phyloP scores from a whole-genome alignment of 2,329 filamentous ascomycete genomes.

The Phaeosphaeriaceae sp. region DNA sequence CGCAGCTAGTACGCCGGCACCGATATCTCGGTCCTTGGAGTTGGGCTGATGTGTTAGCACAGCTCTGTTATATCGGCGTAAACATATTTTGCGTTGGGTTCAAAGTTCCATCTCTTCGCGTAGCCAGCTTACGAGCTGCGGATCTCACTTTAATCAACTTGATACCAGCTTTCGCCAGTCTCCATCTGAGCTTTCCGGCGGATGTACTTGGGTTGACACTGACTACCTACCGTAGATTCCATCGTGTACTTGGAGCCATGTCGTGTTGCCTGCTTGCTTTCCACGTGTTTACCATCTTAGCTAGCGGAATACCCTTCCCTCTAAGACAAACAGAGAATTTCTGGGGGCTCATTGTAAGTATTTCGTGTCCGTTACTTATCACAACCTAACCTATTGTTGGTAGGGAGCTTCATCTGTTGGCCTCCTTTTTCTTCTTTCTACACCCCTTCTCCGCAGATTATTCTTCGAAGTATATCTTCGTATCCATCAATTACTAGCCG shows the following conservation, averaged over 20 bases:
- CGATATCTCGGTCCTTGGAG: slow-evolving; percentile 5
- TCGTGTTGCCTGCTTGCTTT: slow-evolving; percentile 3
- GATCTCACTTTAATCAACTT: slow-evolving; percentile 7
- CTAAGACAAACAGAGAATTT: neutral
- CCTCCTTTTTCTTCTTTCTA: slow-evolving; percentile 2
- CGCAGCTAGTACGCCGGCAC: slow-evolving; percentile 2
- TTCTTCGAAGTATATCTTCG: neutral
- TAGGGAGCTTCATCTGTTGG: neutral
- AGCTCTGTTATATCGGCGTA: neutral
- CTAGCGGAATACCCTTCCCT: slow-evolving; percentile 3
- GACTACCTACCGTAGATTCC: slow-evolving; percentile 1
- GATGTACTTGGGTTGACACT: slow-evolving; percentile 2
- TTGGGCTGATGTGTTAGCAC: neutral
- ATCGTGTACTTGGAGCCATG: neutral
- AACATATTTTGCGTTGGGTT: slow-evolving; percentile 6
- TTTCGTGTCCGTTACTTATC: neutral
- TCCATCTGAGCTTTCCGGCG: slow-evolving; percentile 5
- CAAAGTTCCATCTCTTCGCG: slow-evolving; percentile 1
- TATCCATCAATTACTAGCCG: neutral
- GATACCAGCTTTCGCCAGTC: slow-evolving; percentile 5
- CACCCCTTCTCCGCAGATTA: neutral
- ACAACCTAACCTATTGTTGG: neutral
- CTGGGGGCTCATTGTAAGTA: slow-evolving; percentile 3
- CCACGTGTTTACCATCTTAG: slow-evolving; percentile 3
- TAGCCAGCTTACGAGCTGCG: slow-evolving; percentile 1